Base-by-base conservation (phyloP, 805 yeast species). In the Yarrowia sp. region DNA sequence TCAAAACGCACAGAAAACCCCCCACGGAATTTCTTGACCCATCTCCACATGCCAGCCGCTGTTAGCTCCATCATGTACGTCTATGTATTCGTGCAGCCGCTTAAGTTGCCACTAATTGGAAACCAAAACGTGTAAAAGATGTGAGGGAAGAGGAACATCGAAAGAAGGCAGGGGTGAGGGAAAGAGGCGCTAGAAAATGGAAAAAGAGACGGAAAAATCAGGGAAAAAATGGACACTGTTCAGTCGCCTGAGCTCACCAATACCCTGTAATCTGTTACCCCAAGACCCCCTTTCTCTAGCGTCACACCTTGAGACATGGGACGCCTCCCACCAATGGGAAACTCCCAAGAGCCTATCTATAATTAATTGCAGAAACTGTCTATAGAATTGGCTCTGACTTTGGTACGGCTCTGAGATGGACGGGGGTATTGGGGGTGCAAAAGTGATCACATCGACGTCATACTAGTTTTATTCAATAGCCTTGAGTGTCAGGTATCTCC, bases 271-370 rank as follows among this genome's bases (percentile, higher is more conserved):
- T 24, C 30, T 24, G 30, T 24, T 24, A 24, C 30, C 30, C 30
- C 30, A 7, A 24, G 30, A 24, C 6, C 7, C 30, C 30, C 30
- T 7, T 24, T 24, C 30, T 7, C 6, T 24, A 20, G 12, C 34
- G 7, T 10, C 12, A 20, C 34, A 20, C 34, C 14, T 14, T 14
- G 50, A 14, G 34, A 3, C 17, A n/a, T 20, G 34, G 8, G 17
- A 15, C 6, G 34, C 24, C 5, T n/a, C 56, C 56, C 56, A 50
- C 56, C 56, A 50, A 50, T 50, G 34, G 40, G 17, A 49, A 10
- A 17, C 30, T 34, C 55, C 39, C 55, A 33, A 34, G 55, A 50
- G 40, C 10, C 39, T 49, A 49, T 49, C 55, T 34, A 36, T 50
- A 50, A 34, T 15, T 33, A n/a, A 33, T 17, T 50, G 56, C 42